Evolutionary conservation across 495 filamentous ascomycete species (phyloP).

Genomic region (Aspergillus coremiiformis): DNA sequence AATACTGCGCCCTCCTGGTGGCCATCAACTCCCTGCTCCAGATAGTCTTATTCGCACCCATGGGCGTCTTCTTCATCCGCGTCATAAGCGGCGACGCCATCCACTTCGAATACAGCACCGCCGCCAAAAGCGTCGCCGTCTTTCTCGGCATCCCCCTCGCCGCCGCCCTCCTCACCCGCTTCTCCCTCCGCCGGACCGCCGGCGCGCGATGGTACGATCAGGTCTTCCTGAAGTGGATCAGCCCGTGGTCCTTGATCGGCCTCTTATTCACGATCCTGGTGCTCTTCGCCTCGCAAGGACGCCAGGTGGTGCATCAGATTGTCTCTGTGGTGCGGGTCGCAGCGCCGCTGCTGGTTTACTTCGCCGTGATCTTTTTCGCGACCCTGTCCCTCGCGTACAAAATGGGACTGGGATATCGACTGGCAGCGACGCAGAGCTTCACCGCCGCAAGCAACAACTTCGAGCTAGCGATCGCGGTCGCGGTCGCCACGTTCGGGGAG

Average conservation of each 20-base stretch:
- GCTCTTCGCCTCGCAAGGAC: conserved; percentile 70
- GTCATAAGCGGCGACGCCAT: conserved; percentile 46
- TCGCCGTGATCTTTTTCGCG: conserved; percentile 60
- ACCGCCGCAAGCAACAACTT: conserved; percentile 89
- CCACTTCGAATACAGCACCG: conserved; percentile 41
- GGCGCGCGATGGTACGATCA: conserved; percentile 57
- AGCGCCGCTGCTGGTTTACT: conserved; percentile 76
- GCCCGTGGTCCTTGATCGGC: conserved; percentile 71
- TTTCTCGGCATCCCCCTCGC: conserved; percentile 82
- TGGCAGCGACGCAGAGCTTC: conserved; percentile 59
- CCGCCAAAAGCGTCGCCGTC: conserved; percentile 71
- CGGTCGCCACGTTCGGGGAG: not conserved
- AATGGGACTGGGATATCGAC: conserved; percentile 65
- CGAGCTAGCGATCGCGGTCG: conserved; percentile 21
- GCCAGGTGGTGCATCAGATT: conserved; percentile 70
- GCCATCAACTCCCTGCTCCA: conserved; percentile 83
- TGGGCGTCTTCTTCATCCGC: conserved; percentile 70
- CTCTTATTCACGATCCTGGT: conserved; percentile 82
- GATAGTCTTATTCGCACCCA: conserved; percentile 77
- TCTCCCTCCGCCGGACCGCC: conserved; percentile 36
- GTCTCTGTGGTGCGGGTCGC: conserved; percentile 73
- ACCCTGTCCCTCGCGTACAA: conserved; percentile 53
- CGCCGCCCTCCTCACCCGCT: conserved; percentile 53
- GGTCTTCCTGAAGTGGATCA: conserved; percentile 53
- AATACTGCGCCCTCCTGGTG: conserved; percentile 88